Conservation (phyloP, 176 grass and related monocot genomes). For the Echinochloa phyllopogon region DNA sequence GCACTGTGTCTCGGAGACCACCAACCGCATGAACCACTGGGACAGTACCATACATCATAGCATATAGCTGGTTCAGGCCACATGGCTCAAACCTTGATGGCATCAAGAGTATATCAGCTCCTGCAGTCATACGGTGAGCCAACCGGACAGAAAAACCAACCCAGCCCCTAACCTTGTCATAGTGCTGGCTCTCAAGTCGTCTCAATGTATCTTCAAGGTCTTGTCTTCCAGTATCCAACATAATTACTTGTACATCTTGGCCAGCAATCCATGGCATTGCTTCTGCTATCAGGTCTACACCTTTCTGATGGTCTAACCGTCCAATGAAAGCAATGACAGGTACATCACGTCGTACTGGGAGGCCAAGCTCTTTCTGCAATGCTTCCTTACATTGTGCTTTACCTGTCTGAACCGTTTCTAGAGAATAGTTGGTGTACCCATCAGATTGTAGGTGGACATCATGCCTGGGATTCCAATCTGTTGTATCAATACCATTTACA, state of each 20-base stretch:
- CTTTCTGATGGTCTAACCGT: constrained; percentile 90
- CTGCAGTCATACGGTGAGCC: constrained; percentile 88
- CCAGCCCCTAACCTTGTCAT: constrained; percentile 73
- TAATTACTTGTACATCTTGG: constrained; percentile 83
- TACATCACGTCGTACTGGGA: constrained; percentile 64
- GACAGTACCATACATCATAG: constrained; percentile 96
- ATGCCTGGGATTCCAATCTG: constrained; percentile 79
- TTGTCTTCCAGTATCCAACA: constrained; percentile 82
- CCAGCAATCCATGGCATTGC: constrained; percentile 91
- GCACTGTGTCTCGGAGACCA: constrained; percentile 80
- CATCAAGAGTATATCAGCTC: constrained; percentile 88
- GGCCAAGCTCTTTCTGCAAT: constrained; percentile 78
- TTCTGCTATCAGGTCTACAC: constrained; percentile 88
- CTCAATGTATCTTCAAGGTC: constrained; percentile 90
- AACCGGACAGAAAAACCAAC: constrained; percentile 93
- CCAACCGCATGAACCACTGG: constrained; percentile 96
- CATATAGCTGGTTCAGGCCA: constrained; percentile 90
- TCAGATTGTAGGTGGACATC: constrained; percentile 77
- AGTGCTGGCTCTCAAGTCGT: constrained; percentile 68
- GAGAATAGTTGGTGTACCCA: constrained; percentile 83
- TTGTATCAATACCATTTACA: constrained; percentile 89
- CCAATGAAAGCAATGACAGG: constrained; percentile 85
- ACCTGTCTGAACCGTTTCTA: constrained; percentile 66
- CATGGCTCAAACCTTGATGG: constrained; percentile 95
- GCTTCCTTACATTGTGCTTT: constrained; percentile 87